Percentiles rank a stretch among this genome's conserved stretches.
These are phyloP conservation scores for Colletotrichum sp. DNA, from an alignment of 2,329 filamentous ascomycete genomes.

Conservation along the genomic window DNA sequence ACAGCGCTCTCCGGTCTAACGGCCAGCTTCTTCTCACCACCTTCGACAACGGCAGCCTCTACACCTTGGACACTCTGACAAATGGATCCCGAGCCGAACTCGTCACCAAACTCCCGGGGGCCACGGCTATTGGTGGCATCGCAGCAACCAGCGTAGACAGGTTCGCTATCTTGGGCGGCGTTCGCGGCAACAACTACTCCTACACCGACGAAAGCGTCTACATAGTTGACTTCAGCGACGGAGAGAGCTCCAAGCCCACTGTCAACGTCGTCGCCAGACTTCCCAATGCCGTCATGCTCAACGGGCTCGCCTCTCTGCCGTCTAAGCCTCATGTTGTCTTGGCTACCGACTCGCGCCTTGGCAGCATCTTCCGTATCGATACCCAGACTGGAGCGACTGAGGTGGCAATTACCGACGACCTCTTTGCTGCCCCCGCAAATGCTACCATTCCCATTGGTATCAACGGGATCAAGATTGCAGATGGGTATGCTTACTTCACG, in stretches of 20 bases:
- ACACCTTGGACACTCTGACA: background rate
- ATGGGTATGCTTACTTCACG: background rate
- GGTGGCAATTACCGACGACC: background rate
- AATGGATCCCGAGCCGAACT: background rate
- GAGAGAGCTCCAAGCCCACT: background rate
- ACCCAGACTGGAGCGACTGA: background rate
- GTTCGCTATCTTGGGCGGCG: background rate
- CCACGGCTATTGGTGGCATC: background rate
- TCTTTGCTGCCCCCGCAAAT: background rate
- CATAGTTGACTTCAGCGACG: background rate
- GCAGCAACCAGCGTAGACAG: background rate
- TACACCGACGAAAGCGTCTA: background rate
- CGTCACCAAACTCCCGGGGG: background rate
- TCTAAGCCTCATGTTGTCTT: background rate
- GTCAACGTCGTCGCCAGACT: background rate
- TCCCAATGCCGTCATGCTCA: background rate
- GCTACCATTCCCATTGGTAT: background rate
- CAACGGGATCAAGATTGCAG: background rate
- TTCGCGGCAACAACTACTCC: background rate
- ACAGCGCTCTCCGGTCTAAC: background rate
- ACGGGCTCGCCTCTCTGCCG: background rate
- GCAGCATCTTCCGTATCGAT: background rate
- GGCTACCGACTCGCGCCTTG: background rate
- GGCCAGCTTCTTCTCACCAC: background rate
- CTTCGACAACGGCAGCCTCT: background rate